These are phyloP conservation scores for Naegleria gruberi DNA, from an alignment of 208 protist species.

Conservation along the genomic window DNA sequence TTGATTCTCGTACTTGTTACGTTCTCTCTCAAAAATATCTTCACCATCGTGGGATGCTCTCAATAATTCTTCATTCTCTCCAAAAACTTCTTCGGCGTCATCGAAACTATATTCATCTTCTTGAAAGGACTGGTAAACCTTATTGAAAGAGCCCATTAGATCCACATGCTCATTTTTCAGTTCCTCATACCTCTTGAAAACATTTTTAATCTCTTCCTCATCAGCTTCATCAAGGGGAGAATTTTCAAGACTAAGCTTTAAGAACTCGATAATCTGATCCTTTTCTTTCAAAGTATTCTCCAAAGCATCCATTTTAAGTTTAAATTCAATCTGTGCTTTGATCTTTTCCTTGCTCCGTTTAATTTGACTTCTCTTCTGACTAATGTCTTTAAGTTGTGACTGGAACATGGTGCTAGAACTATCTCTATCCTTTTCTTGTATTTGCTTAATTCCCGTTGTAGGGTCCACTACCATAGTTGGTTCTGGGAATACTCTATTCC, in stretches of 20 bases:
- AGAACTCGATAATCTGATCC: background rate
- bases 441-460: background rate
- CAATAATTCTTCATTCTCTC: too few relatives aligned
- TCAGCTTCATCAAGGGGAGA: background rate
- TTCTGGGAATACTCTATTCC: constrained; percentile 4
- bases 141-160: background rate
- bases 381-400: background rate
- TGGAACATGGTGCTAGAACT: background rate
- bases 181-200: background rate
- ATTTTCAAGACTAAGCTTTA: background rate
- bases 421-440: background rate
- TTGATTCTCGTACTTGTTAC: background rate
- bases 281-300: constrained; percentile 1
- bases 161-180: background rate
- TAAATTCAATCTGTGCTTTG: background rate
- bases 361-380: background rate
- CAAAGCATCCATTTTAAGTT: background rate
- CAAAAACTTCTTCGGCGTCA: background rate
- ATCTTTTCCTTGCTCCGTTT: background rate
- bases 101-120: background rate
- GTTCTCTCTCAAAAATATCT: too few relatives aligned
- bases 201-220: background rate
- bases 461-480: background rate
- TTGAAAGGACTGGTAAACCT: background rate
- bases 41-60: too few relatives aligned